phyloP scores from a whole-genome alignment of 2,329 filamentous ascomycete genomes.

The Penicillium brevicompactum region DNA sequence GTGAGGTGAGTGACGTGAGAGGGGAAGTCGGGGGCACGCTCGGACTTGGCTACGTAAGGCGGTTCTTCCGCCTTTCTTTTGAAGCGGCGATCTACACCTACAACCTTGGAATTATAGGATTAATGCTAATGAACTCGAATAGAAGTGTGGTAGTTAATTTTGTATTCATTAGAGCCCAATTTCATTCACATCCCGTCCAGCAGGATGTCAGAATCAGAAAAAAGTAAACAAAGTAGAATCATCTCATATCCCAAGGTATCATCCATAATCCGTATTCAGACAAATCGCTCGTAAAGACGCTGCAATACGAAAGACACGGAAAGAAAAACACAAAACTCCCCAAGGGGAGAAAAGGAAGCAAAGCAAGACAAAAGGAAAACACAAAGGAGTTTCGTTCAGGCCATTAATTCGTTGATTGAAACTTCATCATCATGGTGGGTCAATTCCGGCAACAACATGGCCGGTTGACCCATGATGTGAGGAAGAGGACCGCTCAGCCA shows the following conservation, averaged over 20 bases:
- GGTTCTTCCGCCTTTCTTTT: too few relatives aligned
- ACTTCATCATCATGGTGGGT: constrained; percentile 33
- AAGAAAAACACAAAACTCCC: constrained; percentile 6
- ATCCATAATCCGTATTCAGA: constrained; percentile 21
- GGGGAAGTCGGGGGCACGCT: constrained; percentile 6
- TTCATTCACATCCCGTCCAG: constrained; percentile 9
- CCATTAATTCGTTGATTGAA: constrained; percentile 40
- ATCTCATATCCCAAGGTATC: constrained; percentile 22
- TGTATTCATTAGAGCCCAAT: not conserved
- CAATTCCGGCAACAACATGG: constrained; percentile 33
- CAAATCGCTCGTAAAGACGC: constrained; percentile 23
- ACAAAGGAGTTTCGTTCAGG: constrained; percentile 20
- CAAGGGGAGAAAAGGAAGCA: not conserved
- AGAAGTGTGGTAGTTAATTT: not conserved
- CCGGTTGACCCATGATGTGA: constrained; percentile 39
- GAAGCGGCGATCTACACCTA: too few relatives aligned
- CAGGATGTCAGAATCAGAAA: constrained; percentile 5
- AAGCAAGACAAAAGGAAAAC: constrained; percentile 8
- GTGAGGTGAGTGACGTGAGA: constrained; percentile 11
- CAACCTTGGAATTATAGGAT: too few relatives aligned
- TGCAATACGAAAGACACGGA: constrained; percentile 25
- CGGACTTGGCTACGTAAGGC: not conserved
- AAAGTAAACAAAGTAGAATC: constrained; percentile 9
- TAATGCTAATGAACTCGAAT: not conserved
- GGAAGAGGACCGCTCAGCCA: constrained; percentile 58